phyloP scores from a whole-genome alignment of 768 basidiomycete genomes.

The Xerocomellus intermedius region DNA sequence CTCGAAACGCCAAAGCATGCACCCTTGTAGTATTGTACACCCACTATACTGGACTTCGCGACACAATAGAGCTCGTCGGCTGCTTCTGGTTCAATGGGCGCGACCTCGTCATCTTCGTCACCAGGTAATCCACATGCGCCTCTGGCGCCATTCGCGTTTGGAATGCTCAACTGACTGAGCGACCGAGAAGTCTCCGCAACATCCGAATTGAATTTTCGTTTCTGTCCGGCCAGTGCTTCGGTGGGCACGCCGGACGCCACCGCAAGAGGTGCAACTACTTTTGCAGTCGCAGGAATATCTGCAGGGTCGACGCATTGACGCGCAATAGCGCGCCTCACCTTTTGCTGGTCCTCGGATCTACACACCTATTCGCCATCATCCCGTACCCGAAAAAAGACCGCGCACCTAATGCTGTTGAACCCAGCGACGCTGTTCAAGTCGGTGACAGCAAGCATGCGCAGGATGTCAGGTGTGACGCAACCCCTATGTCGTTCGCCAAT shows the following conservation, averaged over 20 bases:
- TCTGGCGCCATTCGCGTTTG: constrained; percentile 16
- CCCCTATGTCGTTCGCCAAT: constrained; percentile 46
- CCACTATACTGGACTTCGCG: constrained; percentile 65
- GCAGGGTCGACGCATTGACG: constrained; percentile 50
- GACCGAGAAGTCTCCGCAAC: constrained; percentile 16
- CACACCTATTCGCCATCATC: background rate
- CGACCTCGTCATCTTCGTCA: constrained; percentile 46
- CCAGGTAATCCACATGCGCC: constrained; percentile 12
- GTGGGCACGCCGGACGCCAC: constrained; percentile 4
- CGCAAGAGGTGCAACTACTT: constrained; percentile 7
- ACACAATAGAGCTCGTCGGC: constrained; percentile 69
- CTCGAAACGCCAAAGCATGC: background rate
- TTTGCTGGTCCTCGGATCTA: constrained; percentile 61
- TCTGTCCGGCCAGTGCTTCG: constrained; percentile 26
- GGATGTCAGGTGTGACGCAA: constrained; percentile 62
- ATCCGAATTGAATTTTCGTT: constrained; percentile 44
- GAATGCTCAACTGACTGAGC: constrained; percentile 10
- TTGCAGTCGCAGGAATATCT: constrained; percentile 54
- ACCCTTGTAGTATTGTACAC: constrained; percentile 82
- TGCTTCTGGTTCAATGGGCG: constrained; percentile 43
- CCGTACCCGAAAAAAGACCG: background rate
- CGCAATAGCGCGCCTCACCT: constrained; percentile 58
- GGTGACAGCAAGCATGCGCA: constrained; percentile 46
- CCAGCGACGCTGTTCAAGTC: constrained; percentile 47
- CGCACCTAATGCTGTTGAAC: constrained; percentile 52